phyloP scores from a whole-genome alignment of 2,329 filamentous ascomycete species.

The Trichoderma endophyticum region DNA sequence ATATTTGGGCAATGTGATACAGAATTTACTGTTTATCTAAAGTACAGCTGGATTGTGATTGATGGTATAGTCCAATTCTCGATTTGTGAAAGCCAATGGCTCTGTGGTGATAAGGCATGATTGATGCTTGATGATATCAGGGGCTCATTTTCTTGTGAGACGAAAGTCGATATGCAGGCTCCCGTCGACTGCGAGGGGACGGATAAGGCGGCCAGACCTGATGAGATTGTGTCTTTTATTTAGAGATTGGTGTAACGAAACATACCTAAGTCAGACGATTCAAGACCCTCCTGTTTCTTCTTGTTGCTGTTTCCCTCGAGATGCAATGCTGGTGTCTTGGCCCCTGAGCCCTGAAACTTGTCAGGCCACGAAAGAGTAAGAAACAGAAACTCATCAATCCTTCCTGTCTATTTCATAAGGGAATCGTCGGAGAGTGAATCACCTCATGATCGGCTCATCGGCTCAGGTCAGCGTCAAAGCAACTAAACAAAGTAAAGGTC shows the following conservation, averaged over 20 bases:
- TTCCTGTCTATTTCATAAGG: background rate
- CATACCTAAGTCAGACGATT: background rate
- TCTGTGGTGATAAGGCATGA: background rate
- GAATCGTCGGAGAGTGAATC: too few species aligned
- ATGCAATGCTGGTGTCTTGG: background rate
- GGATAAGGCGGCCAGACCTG: background rate
- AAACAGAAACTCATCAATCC: background rate
- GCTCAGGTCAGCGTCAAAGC: background rate
- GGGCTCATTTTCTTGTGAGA: background rate
- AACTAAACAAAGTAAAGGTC: background rate
- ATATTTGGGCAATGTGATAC: conserved; percentile 11
- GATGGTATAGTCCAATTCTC: background rate
- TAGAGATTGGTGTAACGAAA: background rate
- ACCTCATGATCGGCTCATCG: background rate
- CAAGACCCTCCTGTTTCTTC: background rate
- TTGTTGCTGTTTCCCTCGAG: background rate
- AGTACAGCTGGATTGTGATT: background rate
- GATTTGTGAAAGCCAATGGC: background rate
- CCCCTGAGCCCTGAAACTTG: background rate
- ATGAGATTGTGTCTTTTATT: background rate
- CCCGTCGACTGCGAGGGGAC: background rate
- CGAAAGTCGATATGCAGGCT: background rate
- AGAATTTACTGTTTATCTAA: background rate
- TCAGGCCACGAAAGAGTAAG: background rate
- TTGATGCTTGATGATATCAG: background rate